These are phyloP conservation scores for Amanita fuliginea DNA, from an alignment of 768 basidiomycete genomes.

Conservation along the genomic window DNA sequence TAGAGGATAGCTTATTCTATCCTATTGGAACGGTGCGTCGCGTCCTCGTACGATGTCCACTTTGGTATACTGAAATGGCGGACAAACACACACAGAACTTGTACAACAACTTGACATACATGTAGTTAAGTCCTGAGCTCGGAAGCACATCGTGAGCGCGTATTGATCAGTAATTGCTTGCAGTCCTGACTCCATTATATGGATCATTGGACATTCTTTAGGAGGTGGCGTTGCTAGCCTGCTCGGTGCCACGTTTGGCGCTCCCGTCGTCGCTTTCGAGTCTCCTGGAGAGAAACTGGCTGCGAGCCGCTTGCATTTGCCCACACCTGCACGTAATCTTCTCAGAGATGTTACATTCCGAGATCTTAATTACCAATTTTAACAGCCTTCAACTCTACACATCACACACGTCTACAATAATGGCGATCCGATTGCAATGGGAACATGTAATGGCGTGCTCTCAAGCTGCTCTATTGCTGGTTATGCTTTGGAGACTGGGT, in stretches of 20 bases:
- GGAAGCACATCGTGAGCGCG: background rate
- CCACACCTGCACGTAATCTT: constrained; percentile 41
- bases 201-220: constrained; percentile 73
- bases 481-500: constrained; percentile 81
- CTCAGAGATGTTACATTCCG: background rate
- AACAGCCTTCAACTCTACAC: constrained; percentile 60
- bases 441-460: constrained; percentile 70
- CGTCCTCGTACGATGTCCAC: background rate
- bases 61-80: constrained; percentile 3
- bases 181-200: constrained; percentile 74
- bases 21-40: constrained; percentile 72
- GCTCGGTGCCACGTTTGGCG: constrained; percentile 81
- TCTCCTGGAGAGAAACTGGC: constrained; percentile 82
- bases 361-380: background rate
- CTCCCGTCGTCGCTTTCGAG: constrained; percentile 82
- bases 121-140: constrained; percentile 42
- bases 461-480: constrained; percentile 80
- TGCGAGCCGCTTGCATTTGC: constrained; percentile 71
- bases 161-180: background rate
- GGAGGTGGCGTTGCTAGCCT: constrained; percentile 71
- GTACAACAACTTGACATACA: constrained; percentile 87
- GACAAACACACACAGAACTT: constrained; percentile 48
- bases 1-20: constrained; percentile 81
- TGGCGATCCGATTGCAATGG: constrained; percentile 91
- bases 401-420: constrained; percentile 91